These are phyloP conservation scores for Tricholoma furcatifolium DNA, from an alignment of 768 basidiomycete species.

Conservation along the genomic window DNA sequence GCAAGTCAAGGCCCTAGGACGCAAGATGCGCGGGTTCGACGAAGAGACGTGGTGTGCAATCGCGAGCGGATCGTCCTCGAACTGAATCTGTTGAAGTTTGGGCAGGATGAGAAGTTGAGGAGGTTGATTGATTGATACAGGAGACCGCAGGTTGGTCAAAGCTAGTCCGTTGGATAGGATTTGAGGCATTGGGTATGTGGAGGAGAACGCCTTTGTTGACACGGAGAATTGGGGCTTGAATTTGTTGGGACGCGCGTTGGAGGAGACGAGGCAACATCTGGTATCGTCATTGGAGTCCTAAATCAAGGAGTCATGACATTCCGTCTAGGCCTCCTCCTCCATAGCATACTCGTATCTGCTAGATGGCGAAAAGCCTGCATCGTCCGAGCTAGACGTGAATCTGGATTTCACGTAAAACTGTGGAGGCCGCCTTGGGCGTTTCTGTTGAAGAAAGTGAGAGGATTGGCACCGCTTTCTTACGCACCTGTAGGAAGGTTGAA, in stretches of 20 bases:
- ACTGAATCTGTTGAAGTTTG: slow-evolving; percentile 56
- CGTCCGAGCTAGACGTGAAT: no score
- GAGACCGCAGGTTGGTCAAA: slow-evolving; percentile 49
- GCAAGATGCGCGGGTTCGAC: slow-evolving; percentile 48
- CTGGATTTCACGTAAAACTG: no score
- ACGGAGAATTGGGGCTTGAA: slow-evolving; percentile 55
- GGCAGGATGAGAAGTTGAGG: slow-evolving; percentile 42
- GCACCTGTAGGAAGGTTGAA: no score
- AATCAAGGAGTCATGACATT: no score
- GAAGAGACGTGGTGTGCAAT: slow-evolving; percentile 46
- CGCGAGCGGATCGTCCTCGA: slow-evolving; percentile 50
- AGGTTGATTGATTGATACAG: slow-evolving; percentile 44
- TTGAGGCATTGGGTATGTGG: slow-evolving; percentile 61
- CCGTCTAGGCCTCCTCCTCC: no score
- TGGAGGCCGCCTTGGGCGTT: no score
- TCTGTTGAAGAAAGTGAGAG: background rate
- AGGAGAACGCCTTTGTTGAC: slow-evolving; percentile 41
- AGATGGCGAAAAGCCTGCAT: no score
- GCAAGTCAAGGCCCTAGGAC: slow-evolving; percentile 51
- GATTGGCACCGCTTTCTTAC: no score
- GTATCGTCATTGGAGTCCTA: no score
- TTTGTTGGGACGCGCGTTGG: slow-evolving; percentile 50
- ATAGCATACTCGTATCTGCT: no score
- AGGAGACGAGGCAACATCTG: slow-evolving; percentile 38
- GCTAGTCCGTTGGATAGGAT: slow-evolving; percentile 59